A percentile compares a stretch with the other conserved stretches of the same genome.
Evolutionary conservation across 2,329 filamentous ascomycete species (phyloP).

Genomic region (Hypoxylon sp.): DNA sequence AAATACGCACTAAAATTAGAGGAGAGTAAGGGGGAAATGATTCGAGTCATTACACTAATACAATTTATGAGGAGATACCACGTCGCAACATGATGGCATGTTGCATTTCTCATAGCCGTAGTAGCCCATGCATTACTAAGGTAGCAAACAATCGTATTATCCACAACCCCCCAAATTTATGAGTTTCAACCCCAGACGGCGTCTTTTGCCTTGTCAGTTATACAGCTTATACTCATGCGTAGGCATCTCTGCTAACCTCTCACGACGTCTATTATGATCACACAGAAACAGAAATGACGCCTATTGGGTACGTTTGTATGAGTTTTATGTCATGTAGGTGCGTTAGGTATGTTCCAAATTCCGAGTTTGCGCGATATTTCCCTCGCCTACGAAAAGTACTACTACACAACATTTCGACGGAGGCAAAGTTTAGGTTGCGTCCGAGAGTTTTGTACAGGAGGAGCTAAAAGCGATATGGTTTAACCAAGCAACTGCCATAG

Average conservation of each 20-base stretch:
- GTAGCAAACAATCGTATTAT: constrained; percentile 33
- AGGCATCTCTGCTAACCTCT: constrained; percentile 32
- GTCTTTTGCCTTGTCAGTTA: constrained; percentile 12
- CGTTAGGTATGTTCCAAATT: constrained; percentile 38
- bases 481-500: constrained; percentile 37
- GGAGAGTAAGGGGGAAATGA: constrained; percentile 9
- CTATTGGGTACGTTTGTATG: constrained; percentile 37
- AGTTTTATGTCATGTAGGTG: constrained; percentile 36
- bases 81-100: constrained; percentile 35
- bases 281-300: constrained; percentile 38
- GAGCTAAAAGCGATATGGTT: constrained; percentile 22
- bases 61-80: constrained; percentile 11
- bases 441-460: constrained; percentile 10
- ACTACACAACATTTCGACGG: background rate
- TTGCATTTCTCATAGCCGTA: constrained; percentile 31
- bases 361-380: constrained; percentile 49
- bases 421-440: constrained; percentile 37
- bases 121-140: constrained; percentile 13
- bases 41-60: constrained; percentile 9
- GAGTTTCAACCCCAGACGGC: constrained; percentile 15
- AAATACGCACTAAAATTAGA: constrained; percentile 8
- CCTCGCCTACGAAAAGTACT: constrained; percentile 16
- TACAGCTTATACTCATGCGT: constrained; percentile 15
- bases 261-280: constrained; percentile 32
- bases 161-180: constrained; percentile 17